Base-by-base conservation (phyloP, 345 rosid species). In the Euphorbia peplus region DNA sequence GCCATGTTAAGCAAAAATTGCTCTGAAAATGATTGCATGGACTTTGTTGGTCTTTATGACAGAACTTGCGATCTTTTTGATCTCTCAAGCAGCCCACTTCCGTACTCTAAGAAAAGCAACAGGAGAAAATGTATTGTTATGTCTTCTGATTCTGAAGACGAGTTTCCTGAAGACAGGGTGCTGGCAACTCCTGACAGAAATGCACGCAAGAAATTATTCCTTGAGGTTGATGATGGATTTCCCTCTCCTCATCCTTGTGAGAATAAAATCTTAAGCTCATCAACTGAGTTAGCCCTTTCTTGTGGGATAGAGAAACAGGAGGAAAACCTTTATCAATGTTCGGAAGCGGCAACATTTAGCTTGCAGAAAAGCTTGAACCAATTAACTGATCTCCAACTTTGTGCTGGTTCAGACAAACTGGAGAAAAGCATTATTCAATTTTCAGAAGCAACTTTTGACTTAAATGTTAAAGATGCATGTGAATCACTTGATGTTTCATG, bases 141-240 rank as follows among this genome's bases (percentile, higher is more conserved):
- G 76, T 87, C 92, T 67, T 95, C 97, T 11, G 97, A 91, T 76
- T 91, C 99, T 2, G 98, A 95, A 80, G 90, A 85, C 68, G 95
- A 90, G 63, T 60, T 74, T 71, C 46, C 66, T 47, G 61, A 25
- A 54, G 76, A 74, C 47, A 68, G 64, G 58, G 64, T 18, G 66
- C 67, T 73, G 75, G 15, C 51, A 14, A 70, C 67, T 62, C 50
- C 73, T 48, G 73, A 58, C 53, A 73, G 67, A 66, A 70, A 67
- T 71, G 69, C 70, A 26, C 59, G 73, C 46, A 39, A 56, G 63
- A 75, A 80, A 47, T 69, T 81, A 30, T 66, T 66, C 46, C 25
- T 78, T 53, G 76, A 78, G 59, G 73, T 79, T 63, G 66, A 70
- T 46, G 57, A 62, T 48, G 61, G 60, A 24, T 69, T 75, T 68